Evolutionary conservation across 345 rosid species (phyloP).

Genomic region (Luvunga scandens): DNA sequence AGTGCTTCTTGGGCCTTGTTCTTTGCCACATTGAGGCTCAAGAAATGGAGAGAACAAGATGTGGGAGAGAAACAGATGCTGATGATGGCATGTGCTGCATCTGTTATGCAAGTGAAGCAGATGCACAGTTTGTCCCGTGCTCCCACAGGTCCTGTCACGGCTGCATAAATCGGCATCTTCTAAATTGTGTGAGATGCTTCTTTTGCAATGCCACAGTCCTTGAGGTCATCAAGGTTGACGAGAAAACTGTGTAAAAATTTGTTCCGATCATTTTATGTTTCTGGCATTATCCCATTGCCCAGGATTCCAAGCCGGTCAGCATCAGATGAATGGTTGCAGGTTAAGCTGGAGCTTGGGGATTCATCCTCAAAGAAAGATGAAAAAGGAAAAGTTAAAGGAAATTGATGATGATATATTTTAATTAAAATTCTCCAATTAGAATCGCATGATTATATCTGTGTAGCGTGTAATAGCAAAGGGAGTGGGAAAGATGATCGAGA

Average conservation of each 20-base stretch:
- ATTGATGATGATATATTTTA: background rate
- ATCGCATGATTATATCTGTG: background rate
- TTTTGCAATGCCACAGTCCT: constrained; percentile 83
- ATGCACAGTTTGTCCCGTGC: constrained; percentile 76
- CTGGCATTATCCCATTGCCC: background rate
- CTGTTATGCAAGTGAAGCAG: constrained; percentile 64
- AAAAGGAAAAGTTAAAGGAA: background rate
- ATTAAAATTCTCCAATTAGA: constrained; percentile 1
- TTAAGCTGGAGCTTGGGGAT: background rate
- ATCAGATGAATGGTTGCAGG: background rate
- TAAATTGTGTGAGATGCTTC: constrained; percentile 89
- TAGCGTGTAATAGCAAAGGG: constrained; percentile 1
- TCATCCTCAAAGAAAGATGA: background rate
- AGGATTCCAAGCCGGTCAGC: background rate
- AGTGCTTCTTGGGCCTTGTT: constrained; percentile 60
- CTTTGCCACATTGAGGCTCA: constrained; percentile 41
- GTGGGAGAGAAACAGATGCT: constrained; percentile 33
- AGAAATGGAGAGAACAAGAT: constrained; percentile 28
- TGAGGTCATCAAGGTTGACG: constrained; percentile 46
- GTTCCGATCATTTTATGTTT: background rate
- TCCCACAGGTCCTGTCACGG: constrained; percentile 83
- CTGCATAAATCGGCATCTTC: constrained; percentile 93
- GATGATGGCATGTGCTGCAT: constrained; percentile 81
- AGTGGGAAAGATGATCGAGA: constrained; percentile 8
- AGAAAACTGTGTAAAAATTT: constrained; percentile 6